These are phyloP conservation scores for Lupinus albus DNA, from an alignment of 306 rosid species.

Conservation along the genomic window DNA sequence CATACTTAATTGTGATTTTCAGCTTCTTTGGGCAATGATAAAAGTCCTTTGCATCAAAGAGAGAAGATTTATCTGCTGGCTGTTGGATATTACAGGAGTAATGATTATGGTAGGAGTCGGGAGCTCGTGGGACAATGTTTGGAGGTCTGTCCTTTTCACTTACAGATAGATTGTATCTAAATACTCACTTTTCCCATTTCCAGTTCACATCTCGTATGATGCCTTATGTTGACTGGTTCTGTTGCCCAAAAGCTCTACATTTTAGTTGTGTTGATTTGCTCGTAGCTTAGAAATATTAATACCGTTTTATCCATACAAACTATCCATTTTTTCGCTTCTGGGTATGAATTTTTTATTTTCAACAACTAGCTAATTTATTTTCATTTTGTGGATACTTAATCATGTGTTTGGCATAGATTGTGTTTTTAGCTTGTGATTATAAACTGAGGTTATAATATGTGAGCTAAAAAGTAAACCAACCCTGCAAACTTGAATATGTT, in stretches of 20 bases:
- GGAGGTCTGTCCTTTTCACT: constrained; percentile 44
- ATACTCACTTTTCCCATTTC: constrained; percentile 27
- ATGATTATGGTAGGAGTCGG: constrained; percentile 66
- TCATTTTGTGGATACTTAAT: constrained; percentile 6
- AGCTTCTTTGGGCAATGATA: constrained; percentile 59
- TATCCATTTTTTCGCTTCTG: constrained; percentile 14
- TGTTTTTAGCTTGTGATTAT: too few species aligned
- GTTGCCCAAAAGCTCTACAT: background rate
- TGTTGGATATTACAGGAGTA: constrained; percentile 84
- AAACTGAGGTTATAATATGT: too few species aligned
- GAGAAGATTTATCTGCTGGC: constrained; percentile 88
- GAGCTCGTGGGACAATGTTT: constrained; percentile 74
- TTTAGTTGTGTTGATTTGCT: constrained; percentile 19
- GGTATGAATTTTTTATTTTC: background rate
- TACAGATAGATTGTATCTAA: background rate
- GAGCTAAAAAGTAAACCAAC: too few species aligned
- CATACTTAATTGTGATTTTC: constrained; percentile 38
- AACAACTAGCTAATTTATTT: constrained; percentile 25
- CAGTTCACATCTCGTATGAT: constrained; percentile 19
- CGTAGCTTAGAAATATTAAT: constrained; percentile 12
- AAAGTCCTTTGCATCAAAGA: constrained; percentile 60
- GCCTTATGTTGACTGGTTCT: background rate
- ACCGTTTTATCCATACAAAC: constrained; percentile 28
- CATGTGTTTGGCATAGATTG: too few species aligned
- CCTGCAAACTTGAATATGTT: too few species aligned